Evolutionary conservation across 352 stramenopile genomes (phyloP), one percentile per base, ranked within the genome.

Genomic region (Globisporangium iwayamae): DNA sequence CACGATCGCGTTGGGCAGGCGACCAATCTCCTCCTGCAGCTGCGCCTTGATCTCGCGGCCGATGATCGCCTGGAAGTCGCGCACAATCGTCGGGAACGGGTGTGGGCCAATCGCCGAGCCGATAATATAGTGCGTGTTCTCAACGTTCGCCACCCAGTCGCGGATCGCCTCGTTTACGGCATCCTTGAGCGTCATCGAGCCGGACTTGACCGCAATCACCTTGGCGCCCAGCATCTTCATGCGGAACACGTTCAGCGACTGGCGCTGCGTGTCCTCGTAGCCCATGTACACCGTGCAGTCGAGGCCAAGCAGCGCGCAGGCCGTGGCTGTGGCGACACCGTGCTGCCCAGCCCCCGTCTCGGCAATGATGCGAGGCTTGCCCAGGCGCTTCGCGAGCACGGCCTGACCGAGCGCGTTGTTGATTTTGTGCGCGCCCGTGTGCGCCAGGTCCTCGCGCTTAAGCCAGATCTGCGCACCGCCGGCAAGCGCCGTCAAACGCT

Each of bases 171-270:
- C 96, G 72, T 98, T 99, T 61, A 99, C 98, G 14, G 97, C 97
- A 73, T 99, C 97, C 79, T 99, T 99, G 47, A 99, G 85, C 54
- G 96, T 99, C 66, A 89, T 77, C 67, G 96, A 97, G 62, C 97
- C 97, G 52, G 90, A 96, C 63, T 97, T 88, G n/a, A 99, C 97
- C 11, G 96, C 94, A n/a, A 98, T 79, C 16, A 99, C 96, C 75
- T 98, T 98, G 30, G 97, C 97, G 55, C 97, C 97, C n/a, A 99
- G 90, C 75, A 98, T 98, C 74, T 99, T 99, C 97, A 99, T 99
- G 56, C 97, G 93, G 72, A 99, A 99, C 5, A 99, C 97, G 76
- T 99, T 99, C 10, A 99, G 85, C 72, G 84, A 94, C 84, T 99
- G 97, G 68, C 97, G 84, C 75, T 98, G 83, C 56, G 96, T 99